Evolutionary conservation across 73 alveolate species (phyloP).

Genomic region (Paramecium caudatum): DNA sequence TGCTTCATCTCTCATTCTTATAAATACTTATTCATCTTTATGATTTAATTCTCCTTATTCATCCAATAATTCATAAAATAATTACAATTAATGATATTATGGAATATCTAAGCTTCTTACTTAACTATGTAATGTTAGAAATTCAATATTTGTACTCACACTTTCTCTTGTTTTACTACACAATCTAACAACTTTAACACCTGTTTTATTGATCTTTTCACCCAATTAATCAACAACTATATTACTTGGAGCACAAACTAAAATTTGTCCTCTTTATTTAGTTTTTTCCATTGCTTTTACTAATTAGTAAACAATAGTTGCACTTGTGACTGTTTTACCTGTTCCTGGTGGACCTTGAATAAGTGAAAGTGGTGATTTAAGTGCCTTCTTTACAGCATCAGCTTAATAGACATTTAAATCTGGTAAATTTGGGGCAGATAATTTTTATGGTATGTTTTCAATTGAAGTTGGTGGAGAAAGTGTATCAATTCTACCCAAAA

Average conservation of each 20-base stretch:
- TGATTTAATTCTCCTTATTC: conserved; percentile 71
- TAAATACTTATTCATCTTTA: conserved; percentile 69
- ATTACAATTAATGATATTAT: conserved; percentile 66
- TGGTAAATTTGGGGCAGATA: conserved; percentile 98
- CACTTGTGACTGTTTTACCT: conserved; percentile 99
- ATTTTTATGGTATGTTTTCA: conserved; percentile 83
- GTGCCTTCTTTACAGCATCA: conserved; percentile 91
- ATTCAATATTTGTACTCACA: conserved; percentile 96
- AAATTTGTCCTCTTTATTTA: conserved; percentile 87
- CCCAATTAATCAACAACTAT: conserved; percentile 96
- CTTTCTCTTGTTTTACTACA: conserved; percentile 99
- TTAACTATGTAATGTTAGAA: conserved; percentile 94
- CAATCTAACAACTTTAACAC: conserved; percentile 95
- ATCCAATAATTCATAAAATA: conserved; percentile 67
- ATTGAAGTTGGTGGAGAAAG: conserved; percentile 72
- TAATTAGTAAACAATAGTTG: conserved; percentile 98
- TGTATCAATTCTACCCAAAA: conserved; percentile 94
- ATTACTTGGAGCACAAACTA: conserved; percentile 99
- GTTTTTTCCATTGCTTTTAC: conserved; percentile 81
- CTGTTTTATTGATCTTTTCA: conserved; percentile 75
- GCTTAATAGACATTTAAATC: conserved; percentile 95
- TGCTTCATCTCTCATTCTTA: conserved; percentile 71
- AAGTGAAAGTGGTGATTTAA: conserved; percentile 95
- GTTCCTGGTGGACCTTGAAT: conserved; percentile 99
- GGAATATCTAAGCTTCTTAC: conserved; percentile 72